Base-by-base conservation (phyloP, 2,329 filamentous ascomycete species). In the Diaporthe ampelina region DNA sequence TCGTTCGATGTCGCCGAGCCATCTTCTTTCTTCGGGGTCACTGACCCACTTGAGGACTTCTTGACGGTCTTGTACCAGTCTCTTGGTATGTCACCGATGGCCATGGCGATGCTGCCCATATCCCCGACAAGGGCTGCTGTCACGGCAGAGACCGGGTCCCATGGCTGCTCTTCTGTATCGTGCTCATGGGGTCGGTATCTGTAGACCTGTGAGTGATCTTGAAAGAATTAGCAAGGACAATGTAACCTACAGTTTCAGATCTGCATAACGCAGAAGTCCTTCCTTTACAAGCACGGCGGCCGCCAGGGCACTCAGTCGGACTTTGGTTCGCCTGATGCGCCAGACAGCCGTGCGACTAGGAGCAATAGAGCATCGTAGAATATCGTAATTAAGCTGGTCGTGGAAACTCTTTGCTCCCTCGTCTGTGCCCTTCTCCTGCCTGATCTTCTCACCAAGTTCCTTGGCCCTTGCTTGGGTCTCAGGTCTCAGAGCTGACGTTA, bases 81-180 rank as follows among this genome's bases (percentile, higher is more conserved):
- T 24, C 88, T 83, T 2, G 91, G 91, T 77, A 92, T 89, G 79
- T 97, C 95, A 0, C 94, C 94, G 54, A 97, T 88, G 1, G 94
- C 94, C 89, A 97, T 93, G 79, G 94, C 90, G 73, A 98, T 92
- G 52, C 90, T 93, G 35, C 93, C 92, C 61, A 97, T 86, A n/a
- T 95, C 96, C 8, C 94, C 93, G n/a, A 97, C 86, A 0, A 98
- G 84, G 0, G 95, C 94, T 58, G 91, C 90, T 0, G 94, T 92
- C 21, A 91, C 94, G 26, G 94, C 94, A 19, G 93, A 92, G 32
- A 97, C 90, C 0, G 95, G 94, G 77, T 97, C 95, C 79, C 90
- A 91, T 0, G 94, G 95, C 58, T 95, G 93, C 43, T 93, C 91
- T 74, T 95, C 93, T 0, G 93, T 94, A 76, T 93, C 91, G 81